Evolutionary conservation across 768 basidiomycete genomes (phyloP).

Genomic region (Lactarius hengduanensis): DNA sequence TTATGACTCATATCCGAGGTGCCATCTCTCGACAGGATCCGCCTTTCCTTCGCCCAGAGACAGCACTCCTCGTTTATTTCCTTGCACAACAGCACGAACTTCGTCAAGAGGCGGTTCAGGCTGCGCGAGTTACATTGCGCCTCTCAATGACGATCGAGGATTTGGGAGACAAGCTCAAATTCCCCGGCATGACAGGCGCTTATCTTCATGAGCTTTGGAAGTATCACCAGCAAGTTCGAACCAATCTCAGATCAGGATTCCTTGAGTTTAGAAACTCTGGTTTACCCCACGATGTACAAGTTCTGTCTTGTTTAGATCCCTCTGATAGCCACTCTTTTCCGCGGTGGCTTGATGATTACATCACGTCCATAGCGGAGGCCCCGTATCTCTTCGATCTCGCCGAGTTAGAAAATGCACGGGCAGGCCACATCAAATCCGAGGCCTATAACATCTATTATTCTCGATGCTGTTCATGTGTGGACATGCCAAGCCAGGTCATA

Average conservation of each 20-base stretch:
- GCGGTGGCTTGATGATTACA: slow-evolving; percentile 10
- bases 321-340: not conserved
- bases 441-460: no score
- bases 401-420: no score
- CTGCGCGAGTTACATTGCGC: not conserved
- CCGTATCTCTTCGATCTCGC: no score
- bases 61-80: slow-evolving; percentile 1
- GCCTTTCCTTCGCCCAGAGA: not conserved
- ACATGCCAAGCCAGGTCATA: no score
- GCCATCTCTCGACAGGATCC: not conserved
- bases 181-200: not conserved
- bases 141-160: slow-evolving; percentile 7
- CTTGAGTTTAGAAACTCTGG: not conserved
- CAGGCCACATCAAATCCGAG: no score
- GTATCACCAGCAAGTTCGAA: not conserved
- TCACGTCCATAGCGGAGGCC: no score
- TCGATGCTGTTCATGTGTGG: no score
- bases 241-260: not conserved
- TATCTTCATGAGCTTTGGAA: no score
- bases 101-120: not conserved
- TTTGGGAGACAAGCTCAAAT: slow-evolving; percentile 5
- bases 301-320: not conserved
- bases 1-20: slow-evolving; percentile 1
- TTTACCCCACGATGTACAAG: not conserved
- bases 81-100: slow-evolving; percentile 15